A percentile compares a stretch with the other conserved stretches of the same genome.
These are phyloP conservation scores for Penicillium canariense DNA, from an alignment of 495 filamentous ascomycete genomes.

Conservation along the genomic window DNA sequence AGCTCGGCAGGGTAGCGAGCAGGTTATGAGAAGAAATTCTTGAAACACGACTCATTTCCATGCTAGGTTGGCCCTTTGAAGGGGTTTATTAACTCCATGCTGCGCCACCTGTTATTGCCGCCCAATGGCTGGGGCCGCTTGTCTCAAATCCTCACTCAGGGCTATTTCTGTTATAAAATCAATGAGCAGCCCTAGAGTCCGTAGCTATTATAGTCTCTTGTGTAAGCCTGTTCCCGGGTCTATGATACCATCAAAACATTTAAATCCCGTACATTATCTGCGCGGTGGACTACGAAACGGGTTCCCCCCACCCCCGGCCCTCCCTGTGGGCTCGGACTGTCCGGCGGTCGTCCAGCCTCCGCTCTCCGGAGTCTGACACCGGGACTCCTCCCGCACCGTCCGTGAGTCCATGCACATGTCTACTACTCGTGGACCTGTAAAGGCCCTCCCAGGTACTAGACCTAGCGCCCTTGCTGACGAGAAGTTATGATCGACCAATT, in stretches of 20 bases:
- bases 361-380: too few species aligned
- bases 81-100: conserved; percentile 23
- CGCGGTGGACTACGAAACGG: too few species aligned
- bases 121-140: conserved; percentile 9
- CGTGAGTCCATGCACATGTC: background rate
- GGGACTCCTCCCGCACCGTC: background rate
- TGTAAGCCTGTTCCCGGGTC: too few species aligned
- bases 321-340: background rate
- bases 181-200: too few species aligned
- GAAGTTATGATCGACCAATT: background rate
- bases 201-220: background rate
- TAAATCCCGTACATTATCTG: too few species aligned
- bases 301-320: background rate
- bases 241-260: too few species aligned
- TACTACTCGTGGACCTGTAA: background rate
- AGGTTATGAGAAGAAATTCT: background rate
- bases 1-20: background rate
- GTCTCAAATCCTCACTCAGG: conserved; percentile 13
- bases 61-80: conserved; percentile 12
- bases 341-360: too few species aligned
- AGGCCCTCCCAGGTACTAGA: conserved; percentile 2
- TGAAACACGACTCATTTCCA: conserved; percentile 18
- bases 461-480: conserved; percentile 12
- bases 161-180: background rate
- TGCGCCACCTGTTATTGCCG: conserved; percentile 21